These are phyloP conservation scores for Diospyros lotus DNA, from an alignment of 148 eudicot genomes.

Conservation along the genomic window DNA sequence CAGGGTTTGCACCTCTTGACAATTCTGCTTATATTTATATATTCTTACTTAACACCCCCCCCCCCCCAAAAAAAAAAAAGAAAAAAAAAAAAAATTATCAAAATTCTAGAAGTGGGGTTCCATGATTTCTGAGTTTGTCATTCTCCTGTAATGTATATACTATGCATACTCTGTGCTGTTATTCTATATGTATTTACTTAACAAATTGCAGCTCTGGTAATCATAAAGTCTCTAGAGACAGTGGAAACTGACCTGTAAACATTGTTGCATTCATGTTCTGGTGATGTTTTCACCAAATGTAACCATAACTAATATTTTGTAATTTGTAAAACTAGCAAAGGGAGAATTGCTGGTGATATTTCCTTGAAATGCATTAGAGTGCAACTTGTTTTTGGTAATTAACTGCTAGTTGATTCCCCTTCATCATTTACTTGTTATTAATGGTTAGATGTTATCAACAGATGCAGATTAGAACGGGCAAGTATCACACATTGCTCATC, in stretches of 20 bases:
- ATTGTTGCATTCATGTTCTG: background rate
- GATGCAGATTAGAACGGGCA: constrained; percentile 96
- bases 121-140: background rate
- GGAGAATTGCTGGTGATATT: background rate
- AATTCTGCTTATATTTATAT: too few relatives aligned
- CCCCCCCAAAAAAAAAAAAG: too few relatives aligned
- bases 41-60: too few relatives aligned
- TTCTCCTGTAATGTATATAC: background rate
- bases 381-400: background rate
- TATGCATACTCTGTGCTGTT: background rate
- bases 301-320: too few relatives aligned
- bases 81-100: background rate
- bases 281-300: background rate
- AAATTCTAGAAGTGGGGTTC: background rate
- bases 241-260: background rate
- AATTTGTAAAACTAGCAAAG: background rate
- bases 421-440: background rate
- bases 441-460: constrained; percentile 25
- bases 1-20: too few relatives aligned
- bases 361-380: background rate
- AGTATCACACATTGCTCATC: constrained; percentile 81
- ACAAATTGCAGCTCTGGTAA: background rate
- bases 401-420: background rate
- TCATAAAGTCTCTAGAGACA: background rate
- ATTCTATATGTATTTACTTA: background rate